phyloP scores from a whole-genome alignment of 2,329 filamentous ascomycete genomes.

The Parastagonospora nodorum region DNA sequence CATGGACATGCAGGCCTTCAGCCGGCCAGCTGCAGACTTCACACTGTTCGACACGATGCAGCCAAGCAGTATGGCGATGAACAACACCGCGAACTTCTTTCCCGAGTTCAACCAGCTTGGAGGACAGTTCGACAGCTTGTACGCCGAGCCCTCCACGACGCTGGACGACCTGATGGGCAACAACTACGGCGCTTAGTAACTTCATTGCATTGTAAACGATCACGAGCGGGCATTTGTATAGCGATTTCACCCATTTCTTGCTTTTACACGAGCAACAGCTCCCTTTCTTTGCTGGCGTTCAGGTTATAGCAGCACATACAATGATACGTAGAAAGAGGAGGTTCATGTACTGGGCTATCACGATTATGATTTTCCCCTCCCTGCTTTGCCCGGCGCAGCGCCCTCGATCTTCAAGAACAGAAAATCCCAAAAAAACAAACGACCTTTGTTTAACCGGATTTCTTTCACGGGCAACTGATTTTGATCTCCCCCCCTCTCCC shows the following conservation, averaged over 20 bases:
- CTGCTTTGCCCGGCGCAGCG: constrained; percentile 13
- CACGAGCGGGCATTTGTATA: constrained; percentile 27
- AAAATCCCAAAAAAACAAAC: constrained; percentile 43
- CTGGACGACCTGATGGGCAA: constrained; percentile 39
- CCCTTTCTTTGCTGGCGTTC: constrained; percentile 16
- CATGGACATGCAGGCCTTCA: constrained; percentile 37
- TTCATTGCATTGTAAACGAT: constrained; percentile 19
- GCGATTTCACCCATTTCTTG: constrained; percentile 19
- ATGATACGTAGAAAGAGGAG: constrained; percentile 19
- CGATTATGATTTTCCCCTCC: constrained; percentile 21
- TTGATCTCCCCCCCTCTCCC: constrained; percentile 39
- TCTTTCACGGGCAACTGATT: constrained; percentile 27
- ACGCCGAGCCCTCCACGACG: constrained; percentile 33
- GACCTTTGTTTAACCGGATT: constrained; percentile 30
- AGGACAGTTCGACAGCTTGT: constrained; percentile 44
- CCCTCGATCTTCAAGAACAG: constrained; percentile 25
- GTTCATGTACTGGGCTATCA: constrained; percentile 12
- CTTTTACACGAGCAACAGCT: constrained; percentile 9
- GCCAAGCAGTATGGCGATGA: constrained; percentile 28
- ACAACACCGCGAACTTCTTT: constrained; percentile 42
- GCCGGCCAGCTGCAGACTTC: constrained; percentile 60
- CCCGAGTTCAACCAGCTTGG: constrained; percentile 48
- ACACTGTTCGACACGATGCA: constrained; percentile 57
- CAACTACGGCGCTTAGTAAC: constrained; percentile 27
- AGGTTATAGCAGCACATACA: constrained; percentile 20